Evolutionary conservation across 164 flowering plant species (phyloP).

Genomic region (Magnolia changhungtana): DNA sequence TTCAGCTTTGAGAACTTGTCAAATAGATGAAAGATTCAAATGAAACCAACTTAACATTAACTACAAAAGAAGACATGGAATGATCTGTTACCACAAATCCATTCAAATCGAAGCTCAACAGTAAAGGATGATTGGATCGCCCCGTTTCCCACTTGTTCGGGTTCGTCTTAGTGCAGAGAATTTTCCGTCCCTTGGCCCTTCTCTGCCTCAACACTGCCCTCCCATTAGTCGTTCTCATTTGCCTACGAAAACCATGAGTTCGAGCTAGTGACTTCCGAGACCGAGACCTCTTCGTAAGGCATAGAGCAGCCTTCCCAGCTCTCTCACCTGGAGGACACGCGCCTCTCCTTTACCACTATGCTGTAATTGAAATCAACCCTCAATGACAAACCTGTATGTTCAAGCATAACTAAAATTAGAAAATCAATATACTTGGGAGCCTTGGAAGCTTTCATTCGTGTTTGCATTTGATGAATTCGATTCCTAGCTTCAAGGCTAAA

Average conservation of each 20-base stretch:
- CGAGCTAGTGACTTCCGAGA: conserved; percentile 87
- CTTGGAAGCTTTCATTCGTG: too few relatives aligned
- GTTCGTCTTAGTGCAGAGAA: conserved; percentile 74
- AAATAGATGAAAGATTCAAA: neutral
- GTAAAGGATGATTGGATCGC: conserved; percentile 12
- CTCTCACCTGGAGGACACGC: conserved; percentile 61
- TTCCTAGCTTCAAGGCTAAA: too few relatives aligned
- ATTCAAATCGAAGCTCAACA: conserved; percentile 3
- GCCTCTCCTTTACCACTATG: conserved; percentile 23
- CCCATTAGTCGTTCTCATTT: conserved; percentile 89
- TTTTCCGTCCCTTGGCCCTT: conserved; percentile 82
- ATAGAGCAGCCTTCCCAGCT: conserved; percentile 65
- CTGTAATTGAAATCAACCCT: conserved; percentile 39
- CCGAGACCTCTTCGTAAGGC: conserved; percentile 79
- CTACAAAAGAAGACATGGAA: neutral
- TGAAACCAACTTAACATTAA: neutral
- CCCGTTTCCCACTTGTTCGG: conserved; percentile 63
- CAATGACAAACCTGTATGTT: too few relatives aligned
- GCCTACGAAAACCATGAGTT: conserved; percentile 78
- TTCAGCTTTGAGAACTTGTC: neutral
- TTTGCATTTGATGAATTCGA: too few relatives aligned
- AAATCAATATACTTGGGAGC: too few relatives aligned
- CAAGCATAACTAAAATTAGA: too few relatives aligned
- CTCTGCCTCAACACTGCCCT: conserved; percentile 75
- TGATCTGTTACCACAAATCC: neutral